Conservation (phyloP, 352 stramenopile species). For the Saprolegnia parasitica region DNA sequence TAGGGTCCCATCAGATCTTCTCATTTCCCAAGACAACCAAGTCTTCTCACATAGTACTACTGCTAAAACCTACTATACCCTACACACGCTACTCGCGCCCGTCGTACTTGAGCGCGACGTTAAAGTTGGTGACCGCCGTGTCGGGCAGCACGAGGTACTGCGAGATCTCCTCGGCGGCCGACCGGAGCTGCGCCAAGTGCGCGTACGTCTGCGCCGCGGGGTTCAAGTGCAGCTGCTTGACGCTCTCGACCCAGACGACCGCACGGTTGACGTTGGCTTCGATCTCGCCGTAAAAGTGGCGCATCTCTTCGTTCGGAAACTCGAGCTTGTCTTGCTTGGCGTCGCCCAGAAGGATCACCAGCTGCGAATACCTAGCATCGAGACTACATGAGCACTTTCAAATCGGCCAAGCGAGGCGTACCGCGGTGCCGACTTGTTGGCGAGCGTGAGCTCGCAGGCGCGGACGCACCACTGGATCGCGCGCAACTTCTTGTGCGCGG, state of each 20-base stretch:
- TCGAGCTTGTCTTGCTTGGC: conserved; percentile 41
- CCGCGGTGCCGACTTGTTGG: conserved; percentile 41
- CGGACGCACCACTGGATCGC: conserved; percentile 76
- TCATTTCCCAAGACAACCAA: too few species aligned
- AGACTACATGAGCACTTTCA: background rate
- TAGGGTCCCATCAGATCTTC: too few species aligned
- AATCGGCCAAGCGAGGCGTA: background rate
- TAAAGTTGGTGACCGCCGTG: conserved; percentile 42
- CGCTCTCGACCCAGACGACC: conserved; percentile 53
- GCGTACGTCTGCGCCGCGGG: conserved; percentile 52
- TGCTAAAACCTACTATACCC: too few species aligned
- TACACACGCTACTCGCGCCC: background rate
- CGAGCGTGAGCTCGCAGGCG: conserved; percentile 60
- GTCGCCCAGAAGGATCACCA: conserved; percentile 63
- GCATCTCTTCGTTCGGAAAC: conserved; percentile 63
- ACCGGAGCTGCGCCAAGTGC: conserved; percentile 41
- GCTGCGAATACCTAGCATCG: conserved; percentile 44
- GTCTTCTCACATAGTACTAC: too few species aligned
- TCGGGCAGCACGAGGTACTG: conserved; percentile 61
- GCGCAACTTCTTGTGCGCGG: conserved; percentile 43
- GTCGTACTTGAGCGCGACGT: conserved; percentile 24
- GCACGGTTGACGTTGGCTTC: conserved; percentile 59
- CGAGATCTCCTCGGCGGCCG: conserved; percentile 48
- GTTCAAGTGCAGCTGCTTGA: conserved; percentile 51
- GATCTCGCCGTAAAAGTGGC: conserved; percentile 66